A percentile compares a stretch with the other conserved stretches of the same genome.
phyloP scores from a whole-genome alignment of 148 eudicot genomes.

The Beta vulgaris region DNA sequence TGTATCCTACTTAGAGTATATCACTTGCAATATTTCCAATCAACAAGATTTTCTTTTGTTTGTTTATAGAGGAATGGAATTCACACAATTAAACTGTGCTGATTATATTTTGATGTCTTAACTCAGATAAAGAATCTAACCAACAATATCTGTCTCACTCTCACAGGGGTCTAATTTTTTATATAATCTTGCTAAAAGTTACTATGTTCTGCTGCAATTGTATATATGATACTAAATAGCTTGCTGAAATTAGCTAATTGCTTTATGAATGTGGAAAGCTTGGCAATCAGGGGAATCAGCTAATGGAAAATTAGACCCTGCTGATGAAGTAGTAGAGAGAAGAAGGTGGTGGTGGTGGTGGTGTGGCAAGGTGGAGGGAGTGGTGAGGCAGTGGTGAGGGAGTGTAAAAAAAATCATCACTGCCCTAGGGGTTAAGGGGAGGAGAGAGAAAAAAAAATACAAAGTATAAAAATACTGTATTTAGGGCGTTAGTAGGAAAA shows the following conservation, averaged over 20 bases:
- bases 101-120: background rate
- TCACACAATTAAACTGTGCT: background rate
- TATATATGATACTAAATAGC: background rate
- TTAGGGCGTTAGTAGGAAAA: too few relatives aligned
- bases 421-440: too few relatives aligned
- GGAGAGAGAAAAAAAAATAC: too few relatives aligned
- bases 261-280: slow-evolving; percentile 38
- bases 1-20: too few relatives aligned
- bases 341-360: too few relatives aligned
- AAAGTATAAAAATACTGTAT: too few relatives aligned
- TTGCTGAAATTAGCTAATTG: slow-evolving; percentile 19
- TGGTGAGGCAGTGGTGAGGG: too few relatives aligned
- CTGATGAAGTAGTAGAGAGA: slow-evolving; percentile 69
- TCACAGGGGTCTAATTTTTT: background rate
- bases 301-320: slow-evolving; percentile 39
- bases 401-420: too few relatives aligned
- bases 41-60: too few relatives aligned
- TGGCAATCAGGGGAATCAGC: slow-evolving; percentile 65
- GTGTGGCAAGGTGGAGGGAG: too few relatives aligned
- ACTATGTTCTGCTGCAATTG: background rate
- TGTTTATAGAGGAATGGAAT: background rate
- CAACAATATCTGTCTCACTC: background rate
- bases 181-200: background rate
- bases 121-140: background rate
- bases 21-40: too few relatives aligned